Base-by-base conservation (phyloP, 208 protist species). In the Crithidia bombi region DNA sequence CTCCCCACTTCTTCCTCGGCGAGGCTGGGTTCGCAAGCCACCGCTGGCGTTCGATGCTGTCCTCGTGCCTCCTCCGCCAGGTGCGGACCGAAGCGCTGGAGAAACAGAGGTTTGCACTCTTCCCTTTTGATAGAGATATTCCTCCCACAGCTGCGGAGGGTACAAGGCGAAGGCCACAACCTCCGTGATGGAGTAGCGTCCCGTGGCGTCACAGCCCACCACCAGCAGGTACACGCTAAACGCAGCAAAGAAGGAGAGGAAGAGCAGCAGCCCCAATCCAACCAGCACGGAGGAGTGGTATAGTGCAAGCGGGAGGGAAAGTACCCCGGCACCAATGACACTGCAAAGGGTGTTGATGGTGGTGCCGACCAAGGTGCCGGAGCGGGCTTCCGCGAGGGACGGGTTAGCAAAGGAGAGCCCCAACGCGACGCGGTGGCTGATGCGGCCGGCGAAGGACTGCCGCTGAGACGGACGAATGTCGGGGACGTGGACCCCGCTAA, bases 311-410 rank as follows among this genome's bases (percentile, higher is more conserved):
- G 87, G 84, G 11, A 93, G 61, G 10, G 87, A 83, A 9, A 93
- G 73, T 32, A 93, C 84, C 3, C 84, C 87, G 6, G 87, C 87
- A 15, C 87, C 87, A 62, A 93, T 85, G 9, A 93, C 82, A 69
- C 88, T 93, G 68, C 84, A 90, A 0, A 90, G 62, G 7, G 87
- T 93, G 65, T 93, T 93, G 46, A 93, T 69, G 62, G 69, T 64
- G 25, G 80, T 79, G 17, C 82, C 87, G 12, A 54, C 32, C 2
- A 90, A 55, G 12, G 87, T 82, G 63, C 81, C 87, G 23, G 73
- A 38, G 12, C 84, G 76, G 17, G 21, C 23, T 12, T 70, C 70
- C 44, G 72, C 64, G 14, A 65, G 54, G 23, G 38, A 67, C 7
- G 75, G 63, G 5, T 78, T 79, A 23, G 74, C 68, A 35, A 83